phyloP scores from a whole-genome alignment of 139 green algal species.

The Chlorella sp. region DNA sequence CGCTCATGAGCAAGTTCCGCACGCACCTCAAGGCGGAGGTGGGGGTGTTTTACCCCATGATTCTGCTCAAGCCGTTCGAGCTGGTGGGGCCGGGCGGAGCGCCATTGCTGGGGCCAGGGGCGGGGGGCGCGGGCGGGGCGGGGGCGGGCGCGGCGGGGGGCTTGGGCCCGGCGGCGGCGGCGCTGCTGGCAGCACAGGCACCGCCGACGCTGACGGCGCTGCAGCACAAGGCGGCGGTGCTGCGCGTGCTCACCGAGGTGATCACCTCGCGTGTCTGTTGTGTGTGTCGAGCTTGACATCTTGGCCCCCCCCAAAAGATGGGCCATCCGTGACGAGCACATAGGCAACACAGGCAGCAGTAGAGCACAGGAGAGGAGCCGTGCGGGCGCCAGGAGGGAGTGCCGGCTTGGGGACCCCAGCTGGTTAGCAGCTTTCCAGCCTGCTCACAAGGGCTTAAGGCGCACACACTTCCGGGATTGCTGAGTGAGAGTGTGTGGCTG shows the following conservation, averaged over 20 bases:
- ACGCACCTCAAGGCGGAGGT: constrained; percentile 80
- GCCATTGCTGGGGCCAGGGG: background rate
- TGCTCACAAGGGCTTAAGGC: no score
- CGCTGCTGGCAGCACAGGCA: background rate
- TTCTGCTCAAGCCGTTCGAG: constrained; percentile 80
- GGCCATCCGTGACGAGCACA: no score
- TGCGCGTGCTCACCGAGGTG: background rate
- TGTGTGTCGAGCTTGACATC: no score
- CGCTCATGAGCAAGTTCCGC: constrained; percentile 77
- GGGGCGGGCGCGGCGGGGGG: background rate
- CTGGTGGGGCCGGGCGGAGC: constrained; percentile 13
- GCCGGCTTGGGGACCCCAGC: no score
- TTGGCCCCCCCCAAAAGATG: no score
- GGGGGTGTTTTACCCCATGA: constrained; percentile 97
- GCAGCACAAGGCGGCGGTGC: background rate
- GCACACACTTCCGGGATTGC: no score
- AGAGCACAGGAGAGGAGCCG: no score
- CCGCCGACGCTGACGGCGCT: background rate
- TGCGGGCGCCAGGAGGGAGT: no score
- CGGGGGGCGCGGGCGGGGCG: background rate
- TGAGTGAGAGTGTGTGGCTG: background rate
- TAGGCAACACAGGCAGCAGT: no score
- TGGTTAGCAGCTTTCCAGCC: no score
- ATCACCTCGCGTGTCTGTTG: no score
- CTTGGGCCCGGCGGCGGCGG: background rate